phyloP scores from a whole-genome alignment of 495 filamentous ascomycete genomes.

The Glarea lozoyensis region DNA sequence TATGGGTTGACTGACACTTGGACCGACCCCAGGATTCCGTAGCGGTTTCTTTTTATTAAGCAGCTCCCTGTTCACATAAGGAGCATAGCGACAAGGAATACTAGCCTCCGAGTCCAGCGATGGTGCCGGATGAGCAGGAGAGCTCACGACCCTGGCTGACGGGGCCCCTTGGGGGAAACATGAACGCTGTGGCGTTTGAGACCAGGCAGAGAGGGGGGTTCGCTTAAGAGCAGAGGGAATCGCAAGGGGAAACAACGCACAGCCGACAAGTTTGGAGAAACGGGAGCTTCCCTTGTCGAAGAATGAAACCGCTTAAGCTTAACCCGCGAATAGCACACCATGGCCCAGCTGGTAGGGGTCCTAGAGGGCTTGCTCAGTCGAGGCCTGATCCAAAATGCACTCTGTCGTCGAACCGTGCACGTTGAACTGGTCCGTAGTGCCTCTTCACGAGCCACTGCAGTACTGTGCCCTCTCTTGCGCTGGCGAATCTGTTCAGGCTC shows the following conservation, averaged over 20 bases:
- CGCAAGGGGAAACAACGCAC: slow-evolving; percentile 1
- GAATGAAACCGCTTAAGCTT: slow-evolving; percentile 20
- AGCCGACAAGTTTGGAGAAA: background rate
- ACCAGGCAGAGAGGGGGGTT: slow-evolving; percentile 1
- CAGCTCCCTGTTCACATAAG: slow-evolving; percentile 7
- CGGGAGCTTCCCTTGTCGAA: background rate
- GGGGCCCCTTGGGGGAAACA: slow-evolving; percentile 1
- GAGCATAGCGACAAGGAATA: slow-evolving; percentile 8
- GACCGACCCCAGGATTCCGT: slow-evolving; percentile 11
- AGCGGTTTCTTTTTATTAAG: slow-evolving; percentile 11
- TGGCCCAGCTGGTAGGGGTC: background rate
- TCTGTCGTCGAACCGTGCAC: no score
- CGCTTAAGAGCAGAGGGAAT: background rate
- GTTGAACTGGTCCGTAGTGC: no score
- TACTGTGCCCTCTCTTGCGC: background rate
- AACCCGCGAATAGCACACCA: slow-evolving; percentile 5
- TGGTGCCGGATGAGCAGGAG: slow-evolving; percentile 10
- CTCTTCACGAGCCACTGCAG: background rate
- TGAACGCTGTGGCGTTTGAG: slow-evolving; percentile 22
- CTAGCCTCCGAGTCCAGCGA: slow-evolving; percentile 13
- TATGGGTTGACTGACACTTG: slow-evolving; percentile 14
- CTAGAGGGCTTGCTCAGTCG: no score
- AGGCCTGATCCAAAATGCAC: no score
- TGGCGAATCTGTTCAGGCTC: background rate
- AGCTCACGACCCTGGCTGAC: background rate